Percentiles rank a stretch among this genome's conserved stretches.
Conservation (phyloP, 495 filamentous ascomycete species). For the Lepraria neglecta region DNA sequence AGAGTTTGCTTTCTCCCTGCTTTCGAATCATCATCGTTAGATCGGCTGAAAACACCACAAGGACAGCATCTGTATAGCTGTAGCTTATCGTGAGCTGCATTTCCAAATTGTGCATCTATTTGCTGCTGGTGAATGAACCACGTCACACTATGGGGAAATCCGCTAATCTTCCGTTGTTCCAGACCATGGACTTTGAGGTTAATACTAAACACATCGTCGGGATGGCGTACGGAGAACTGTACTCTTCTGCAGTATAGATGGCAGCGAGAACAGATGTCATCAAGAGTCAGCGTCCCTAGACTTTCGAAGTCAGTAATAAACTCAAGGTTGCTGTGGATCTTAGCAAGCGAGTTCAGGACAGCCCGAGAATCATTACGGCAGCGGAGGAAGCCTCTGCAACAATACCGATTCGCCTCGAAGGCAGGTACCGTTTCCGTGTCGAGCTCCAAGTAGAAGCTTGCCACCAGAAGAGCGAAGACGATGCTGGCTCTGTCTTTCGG, state of each 20-base stretch:
- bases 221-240: slow-evolving; percentile 1
- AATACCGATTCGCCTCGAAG: slow-evolving; percentile 2
- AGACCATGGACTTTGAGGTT: not conserved
- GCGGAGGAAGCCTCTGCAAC: slow-evolving; percentile 1
- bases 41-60: not conserved
- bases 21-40: not conserved
- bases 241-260: slow-evolving; percentile 5
- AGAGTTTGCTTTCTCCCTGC: not conserved
- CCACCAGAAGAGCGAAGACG: slow-evolving; percentile 1
- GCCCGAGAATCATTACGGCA: slow-evolving; percentile 1
- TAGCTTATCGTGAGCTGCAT: not conserved
- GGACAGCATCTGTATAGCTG: not conserved
- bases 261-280: slow-evolving; percentile 5
- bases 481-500: not conserved
- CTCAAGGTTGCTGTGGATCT: slow-evolving; percentile 8
- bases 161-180: slow-evolving; percentile 2
- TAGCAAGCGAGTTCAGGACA: slow-evolving; percentile 1
- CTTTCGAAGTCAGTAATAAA: not conserved
- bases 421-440: not conserved
- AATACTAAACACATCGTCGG: not conserved
- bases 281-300: not conserved
- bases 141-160: slow-evolving; percentile 3
- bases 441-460: slow-evolving; percentile 13
- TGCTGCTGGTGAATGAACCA: slow-evolving; percentile 8
- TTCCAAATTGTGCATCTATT: slow-evolving; percentile 3